These are phyloP conservation scores for Teratosphaeria destructans DNA, from an alignment of 2,329 filamentous ascomycete species.

Conservation along the genomic window DNA sequence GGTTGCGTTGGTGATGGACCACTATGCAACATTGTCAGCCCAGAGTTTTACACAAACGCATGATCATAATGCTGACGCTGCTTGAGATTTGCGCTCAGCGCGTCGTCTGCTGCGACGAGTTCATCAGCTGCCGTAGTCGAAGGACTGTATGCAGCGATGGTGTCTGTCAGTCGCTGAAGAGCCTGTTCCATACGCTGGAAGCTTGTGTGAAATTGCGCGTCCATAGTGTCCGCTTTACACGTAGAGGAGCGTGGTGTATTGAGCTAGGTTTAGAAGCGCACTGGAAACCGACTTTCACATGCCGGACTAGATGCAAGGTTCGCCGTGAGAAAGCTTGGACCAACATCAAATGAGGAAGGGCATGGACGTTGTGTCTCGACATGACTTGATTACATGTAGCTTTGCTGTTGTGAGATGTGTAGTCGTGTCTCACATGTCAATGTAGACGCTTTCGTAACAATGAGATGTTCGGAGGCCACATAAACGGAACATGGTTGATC, in stretches of 20 bases:
- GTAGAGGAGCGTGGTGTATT: background rate
- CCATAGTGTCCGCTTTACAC: constrained; percentile 23
- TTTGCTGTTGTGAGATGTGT: too few relatives aligned
- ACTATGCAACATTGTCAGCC: constrained; percentile 32
- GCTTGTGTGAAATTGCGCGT: constrained; percentile 31
- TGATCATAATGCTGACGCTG: constrained; percentile 40
- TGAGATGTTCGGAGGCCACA: too few relatives aligned
- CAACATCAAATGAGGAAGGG: background rate
- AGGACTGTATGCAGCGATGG: constrained; percentile 72
- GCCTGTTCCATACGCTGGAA: constrained; percentile 38
- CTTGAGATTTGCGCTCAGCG: constrained; percentile 55
- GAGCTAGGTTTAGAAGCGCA: background rate
- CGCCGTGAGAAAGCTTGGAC: background rate
- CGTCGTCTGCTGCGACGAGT: constrained; percentile 58
- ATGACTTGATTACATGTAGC: background rate
- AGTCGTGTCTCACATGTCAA: too few relatives aligned
- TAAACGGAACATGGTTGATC: too few relatives aligned
- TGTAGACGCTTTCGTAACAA: too few relatives aligned
- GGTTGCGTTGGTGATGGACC: constrained; percentile 64
- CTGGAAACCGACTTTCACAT: background rate
- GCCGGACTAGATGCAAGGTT: background rate
- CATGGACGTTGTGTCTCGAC: background rate
- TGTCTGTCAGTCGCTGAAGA: constrained; percentile 62
- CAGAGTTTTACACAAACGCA: background rate
- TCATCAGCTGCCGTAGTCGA: constrained; percentile 57